Evolutionary conservation across 345 rosid genomes (phyloP), one percentile per base, ranked within the genome.

Genomic region (Brassica cretica): DNA sequence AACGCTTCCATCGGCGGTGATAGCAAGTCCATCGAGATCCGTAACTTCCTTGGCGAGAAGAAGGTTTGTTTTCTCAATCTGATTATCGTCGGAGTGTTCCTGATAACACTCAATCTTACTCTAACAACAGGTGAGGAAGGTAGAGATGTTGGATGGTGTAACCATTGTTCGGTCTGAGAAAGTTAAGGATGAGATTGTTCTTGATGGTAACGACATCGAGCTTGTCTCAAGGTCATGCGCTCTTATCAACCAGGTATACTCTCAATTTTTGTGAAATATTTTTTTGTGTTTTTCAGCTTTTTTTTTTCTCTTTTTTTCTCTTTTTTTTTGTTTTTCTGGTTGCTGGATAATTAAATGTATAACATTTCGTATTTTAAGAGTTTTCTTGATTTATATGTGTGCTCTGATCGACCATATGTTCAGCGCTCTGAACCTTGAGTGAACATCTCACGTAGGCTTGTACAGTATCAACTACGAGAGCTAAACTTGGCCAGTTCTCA

Each of bases 141-240:
- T 89, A 21, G 88, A 86, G 4, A 84, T 89, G 92, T 78, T 89
- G 49, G 82, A 87, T 1, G 91, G 89, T 25, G 93, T 89, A 11
- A 64, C 76, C 15, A 82, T 89, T 76, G 19, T 82, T 61, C 82
- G 91, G 12, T 89, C 41, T 2, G 41, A 35, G 41, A 89, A 87
- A 70, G 90, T 87, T 0, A 87, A 87, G 88, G 93, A 89, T 66
- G 90, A 89, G 77, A 75, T 89, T 3, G 63, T 87, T 2, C 77
- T 87, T 71, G 92, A 87, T 77, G 92, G 92, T 18, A 89, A 82
- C 24, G 89, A 89, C 29, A 79, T 89, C 6, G 93, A 89, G 71
- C 86, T 84, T 1, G 90, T 89, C 1, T 89, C 93, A 0, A 82
- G 88, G 3, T 89, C 93, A 0, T 83, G 86, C 61, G 93, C 93